Conservation (phyloP, 2,329 filamentous ascomycete genomes). For the Aspergillus caelatus region DNA sequence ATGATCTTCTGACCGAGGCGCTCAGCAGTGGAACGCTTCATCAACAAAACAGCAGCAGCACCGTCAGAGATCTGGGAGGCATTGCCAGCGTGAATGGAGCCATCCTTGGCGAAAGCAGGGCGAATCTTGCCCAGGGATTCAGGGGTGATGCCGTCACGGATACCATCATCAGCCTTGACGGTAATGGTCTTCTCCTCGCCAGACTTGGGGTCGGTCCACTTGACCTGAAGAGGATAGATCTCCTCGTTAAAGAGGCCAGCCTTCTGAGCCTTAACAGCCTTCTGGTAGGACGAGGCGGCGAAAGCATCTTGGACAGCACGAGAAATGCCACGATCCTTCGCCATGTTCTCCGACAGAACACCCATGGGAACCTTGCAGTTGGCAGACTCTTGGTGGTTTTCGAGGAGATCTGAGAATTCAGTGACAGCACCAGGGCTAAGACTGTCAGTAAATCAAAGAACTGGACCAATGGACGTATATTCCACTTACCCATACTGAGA, state of each 20-base stretch:
- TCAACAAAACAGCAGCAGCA: slow-evolving; percentile 90
- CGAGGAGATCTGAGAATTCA: slow-evolving; percentile 89
- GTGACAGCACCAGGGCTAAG: slow-evolving; percentile 75
- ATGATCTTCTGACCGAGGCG: slow-evolving; percentile 84
- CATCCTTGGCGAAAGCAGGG: slow-evolving; percentile 87
- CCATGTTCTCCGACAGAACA: slow-evolving; percentile 90
- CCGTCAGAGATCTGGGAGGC: slow-evolving; percentile 95
- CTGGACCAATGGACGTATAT: neutral
- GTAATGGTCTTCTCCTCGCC: slow-evolving; percentile 82
- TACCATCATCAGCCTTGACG: slow-evolving; percentile 83
- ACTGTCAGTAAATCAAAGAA: neutral
- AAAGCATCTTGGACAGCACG: slow-evolving; percentile 85
- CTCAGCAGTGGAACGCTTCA: slow-evolving; percentile 91
- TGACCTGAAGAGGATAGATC: slow-evolving; percentile 82
- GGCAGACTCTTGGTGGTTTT: slow-evolving; percentile 76
- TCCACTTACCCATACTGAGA: slow-evolving; percentile 77
- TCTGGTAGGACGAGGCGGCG: slow-evolving; percentile 89
- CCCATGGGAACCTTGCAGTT: slow-evolving; percentile 99
- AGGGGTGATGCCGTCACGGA: slow-evolving; percentile 80
- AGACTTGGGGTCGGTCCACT: slow-evolving; percentile 88
- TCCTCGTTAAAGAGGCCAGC: slow-evolving; percentile 91
- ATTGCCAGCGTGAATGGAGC: slow-evolving; percentile 94
- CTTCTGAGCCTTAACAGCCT: slow-evolving; percentile 82
- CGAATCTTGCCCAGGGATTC: slow-evolving; percentile 90
- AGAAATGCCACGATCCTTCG: slow-evolving; percentile 74